These are phyloP conservation scores for Petasospora fabianii DNA, from an alignment of 1,139 yeast species.

Conservation along the genomic window DNA sequence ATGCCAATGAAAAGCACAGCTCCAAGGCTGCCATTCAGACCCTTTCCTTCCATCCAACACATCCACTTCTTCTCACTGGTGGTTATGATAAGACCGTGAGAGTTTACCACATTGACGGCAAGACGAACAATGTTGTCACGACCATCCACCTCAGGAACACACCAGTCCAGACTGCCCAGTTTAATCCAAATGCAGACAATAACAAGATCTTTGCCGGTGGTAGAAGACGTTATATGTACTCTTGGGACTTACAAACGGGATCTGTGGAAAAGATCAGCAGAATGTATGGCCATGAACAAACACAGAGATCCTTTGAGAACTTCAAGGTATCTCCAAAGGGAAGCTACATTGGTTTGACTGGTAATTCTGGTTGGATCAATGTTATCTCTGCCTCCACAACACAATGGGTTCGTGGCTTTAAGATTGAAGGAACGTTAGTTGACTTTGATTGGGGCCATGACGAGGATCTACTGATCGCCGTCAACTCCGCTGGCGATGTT, in stretches of 20 bases:
- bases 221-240: conserved; percentile 85
- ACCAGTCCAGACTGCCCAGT: conserved; percentile 75
- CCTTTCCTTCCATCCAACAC: conserved; percentile 77
- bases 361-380: conserved; percentile 90
- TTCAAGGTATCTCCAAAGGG: conserved; percentile 74
- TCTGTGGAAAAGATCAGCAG: conserved; percentile 79
- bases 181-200: conserved; percentile 47
- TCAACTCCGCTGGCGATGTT: conserved; percentile 79
- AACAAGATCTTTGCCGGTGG: conserved; percentile 79
- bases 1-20: conserved; percentile 70
- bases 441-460: conserved; percentile 68
- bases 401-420: conserved; percentile 82
- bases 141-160: conserved; percentile 74
- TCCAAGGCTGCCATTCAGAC: conserved; percentile 82
- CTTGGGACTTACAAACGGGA: conserved; percentile 83
- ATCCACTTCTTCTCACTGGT: conserved; percentile 81
- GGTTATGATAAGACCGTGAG: conserved; percentile 91
- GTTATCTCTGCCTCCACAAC: conserved; percentile 72
- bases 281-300: conserved; percentile 85
- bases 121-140: conserved; percentile 72
- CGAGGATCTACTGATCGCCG: conserved; percentile 57
- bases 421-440: conserved; percentile 76
- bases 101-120: conserved; percentile 91
- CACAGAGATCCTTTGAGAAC: conserved; percentile 84
- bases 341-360: conserved; percentile 67